Evolutionary conservation across 495 filamentous ascomycete genomes (phyloP), one percentile per base, ranked within the genome.

Genomic region (Xylaria palmicola): DNA sequence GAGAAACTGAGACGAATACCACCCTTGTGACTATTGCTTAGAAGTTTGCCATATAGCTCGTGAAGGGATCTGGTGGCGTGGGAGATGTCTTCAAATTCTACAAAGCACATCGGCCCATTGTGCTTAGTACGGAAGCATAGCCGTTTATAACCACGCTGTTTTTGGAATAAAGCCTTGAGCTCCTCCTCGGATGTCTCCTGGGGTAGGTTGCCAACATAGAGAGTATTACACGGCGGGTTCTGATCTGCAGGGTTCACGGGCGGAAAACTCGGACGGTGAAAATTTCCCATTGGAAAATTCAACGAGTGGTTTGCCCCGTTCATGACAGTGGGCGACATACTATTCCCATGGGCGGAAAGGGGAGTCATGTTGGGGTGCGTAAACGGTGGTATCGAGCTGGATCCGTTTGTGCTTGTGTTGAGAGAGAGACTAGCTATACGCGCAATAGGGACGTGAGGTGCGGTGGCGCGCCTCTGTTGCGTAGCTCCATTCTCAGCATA

Each of bases 31-130:
- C 90, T 94, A 74, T 97, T 98, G 69, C 91, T 91, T 41, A 98
- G 83, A 22, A 85, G 86, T 55, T 90, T 86, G 0, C 94, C 94
- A 65, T 98, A 98, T 17, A 98, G 81, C 58, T 97, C 92, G 65
- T 93, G 90, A 8, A 98, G 81, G 0, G 93, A 89, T 71, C 95
- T 96, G 57, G 94, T 97, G 7, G 94, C 94, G 69, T 92, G 94
- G 22, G 89, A 88, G 41, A 97, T 85, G 70, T 98, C 93, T 66
- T 98, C 94, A 70, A 98, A 98, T 73, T 98, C 95, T 40, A 98
- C 94, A 68, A 98, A 98, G 68, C 94, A 98, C 95, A 98, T 98
- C 12, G 95, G 94, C 0, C 95, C 95, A 68, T 98, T 96, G 64
- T 93, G 90, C 75, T 98, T 98, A 52, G 93, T 96, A n/a, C 95